Evolutionary conservation across 345 rosid species (phyloP).

Genomic region (Eucalyptus sp.): DNA sequence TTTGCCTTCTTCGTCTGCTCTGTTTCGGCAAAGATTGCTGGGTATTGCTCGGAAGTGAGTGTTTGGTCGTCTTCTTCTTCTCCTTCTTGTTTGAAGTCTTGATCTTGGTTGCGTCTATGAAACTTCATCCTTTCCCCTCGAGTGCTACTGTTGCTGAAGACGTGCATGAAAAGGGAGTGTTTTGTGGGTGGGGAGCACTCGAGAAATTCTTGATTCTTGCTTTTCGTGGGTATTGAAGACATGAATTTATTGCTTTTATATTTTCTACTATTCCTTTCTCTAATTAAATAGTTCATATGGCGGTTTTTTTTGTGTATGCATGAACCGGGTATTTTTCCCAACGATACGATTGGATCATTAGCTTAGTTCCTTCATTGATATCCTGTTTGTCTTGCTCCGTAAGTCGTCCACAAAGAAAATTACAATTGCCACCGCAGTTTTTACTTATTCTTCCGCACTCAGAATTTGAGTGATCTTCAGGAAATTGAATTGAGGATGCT

Average conservation of each 20-base stretch:
- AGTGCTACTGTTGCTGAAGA: not conserved
- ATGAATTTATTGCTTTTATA: not conserved
- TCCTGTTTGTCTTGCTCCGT: not conserved
- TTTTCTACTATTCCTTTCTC: not conserved
- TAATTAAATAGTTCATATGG: not conserved
- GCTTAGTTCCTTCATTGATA: not conserved
- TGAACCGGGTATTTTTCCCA: not conserved
- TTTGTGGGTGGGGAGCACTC: not conserved
- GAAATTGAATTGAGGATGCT: not conserved
- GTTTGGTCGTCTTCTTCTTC: not conserved
- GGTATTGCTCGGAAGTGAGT: not conserved
- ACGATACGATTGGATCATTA: not conserved
- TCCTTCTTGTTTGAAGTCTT: not conserved
- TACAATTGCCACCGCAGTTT: not conserved
- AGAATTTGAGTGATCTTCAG: slow-evolving; percentile 14
- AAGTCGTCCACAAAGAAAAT: not conserved
- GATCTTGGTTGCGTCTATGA: not conserved
- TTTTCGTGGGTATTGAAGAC: not conserved
- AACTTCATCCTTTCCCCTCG: not conserved
- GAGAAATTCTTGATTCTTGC: not conserved
- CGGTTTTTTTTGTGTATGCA: not conserved
- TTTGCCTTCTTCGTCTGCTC: not conserved
- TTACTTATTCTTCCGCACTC: not conserved
- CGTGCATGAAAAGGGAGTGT: not conserved
- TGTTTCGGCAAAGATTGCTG: not conserved